Conservation (phyloP, 2,329 filamentous ascomycete genomes). For the Aspergillus latus region DNA sequence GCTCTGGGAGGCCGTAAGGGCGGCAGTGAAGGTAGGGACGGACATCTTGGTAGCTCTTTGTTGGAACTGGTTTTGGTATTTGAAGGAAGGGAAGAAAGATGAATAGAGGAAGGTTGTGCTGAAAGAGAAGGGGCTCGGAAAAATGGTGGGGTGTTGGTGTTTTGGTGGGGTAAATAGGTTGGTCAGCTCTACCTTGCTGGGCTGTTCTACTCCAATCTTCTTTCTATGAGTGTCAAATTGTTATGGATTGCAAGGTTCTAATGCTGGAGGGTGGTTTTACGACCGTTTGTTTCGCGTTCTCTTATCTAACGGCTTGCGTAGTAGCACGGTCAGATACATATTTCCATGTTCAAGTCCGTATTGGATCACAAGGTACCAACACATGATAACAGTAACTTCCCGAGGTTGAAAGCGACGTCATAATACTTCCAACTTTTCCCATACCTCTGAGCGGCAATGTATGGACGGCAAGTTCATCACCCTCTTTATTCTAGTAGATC, state of each 20-base stretch:
- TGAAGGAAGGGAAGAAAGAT: slow-evolving; percentile 9
- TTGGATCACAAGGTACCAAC: too few species aligned
- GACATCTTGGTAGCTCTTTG: slow-evolving; percentile 26
- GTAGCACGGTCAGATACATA: background rate
- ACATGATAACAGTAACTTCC: background rate
- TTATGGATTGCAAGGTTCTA: background rate
- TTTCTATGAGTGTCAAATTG: background rate
- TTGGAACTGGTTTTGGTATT: background rate
- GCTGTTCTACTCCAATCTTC: background rate
- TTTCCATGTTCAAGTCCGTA: background rate
- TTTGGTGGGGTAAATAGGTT: slow-evolving; percentile 10
- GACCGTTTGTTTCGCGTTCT: background rate
- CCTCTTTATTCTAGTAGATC: too few species aligned
- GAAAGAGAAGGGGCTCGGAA: slow-evolving; percentile 4
- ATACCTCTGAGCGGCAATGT: too few species aligned
- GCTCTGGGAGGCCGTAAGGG: slow-evolving; percentile 29
- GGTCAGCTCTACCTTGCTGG: background rate
- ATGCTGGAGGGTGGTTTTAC: background rate
- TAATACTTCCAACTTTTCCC: too few species aligned
- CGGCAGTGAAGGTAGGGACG: slow-evolving; percentile 27
- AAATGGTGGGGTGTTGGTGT: slow-evolving; percentile 7
- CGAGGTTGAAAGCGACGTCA: background rate
- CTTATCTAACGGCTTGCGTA: too few species aligned
- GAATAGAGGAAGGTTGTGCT: slow-evolving; percentile 7
- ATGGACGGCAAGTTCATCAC: too few species aligned